These are phyloP conservation scores for Sporothrix dimorphospora DNA, from an alignment of 2,329 filamentous ascomycete species.

Conservation along the genomic window DNA sequence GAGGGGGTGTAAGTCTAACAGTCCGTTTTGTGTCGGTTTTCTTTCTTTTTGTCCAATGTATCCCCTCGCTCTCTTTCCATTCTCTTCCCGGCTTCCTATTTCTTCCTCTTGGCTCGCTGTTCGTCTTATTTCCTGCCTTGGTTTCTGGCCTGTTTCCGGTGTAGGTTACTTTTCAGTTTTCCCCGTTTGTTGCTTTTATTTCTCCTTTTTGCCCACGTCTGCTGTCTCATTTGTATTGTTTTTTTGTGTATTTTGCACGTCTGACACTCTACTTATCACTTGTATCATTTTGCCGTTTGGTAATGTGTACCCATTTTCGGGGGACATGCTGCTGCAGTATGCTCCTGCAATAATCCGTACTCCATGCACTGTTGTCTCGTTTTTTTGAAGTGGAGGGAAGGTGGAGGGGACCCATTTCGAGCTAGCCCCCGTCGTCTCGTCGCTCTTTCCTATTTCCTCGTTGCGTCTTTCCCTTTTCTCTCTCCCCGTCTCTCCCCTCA, in stretches of 20 bases:
- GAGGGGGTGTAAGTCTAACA: conserved; percentile 15
- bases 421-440: not conserved
- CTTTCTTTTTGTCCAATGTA: not conserved
- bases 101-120: not conserved
- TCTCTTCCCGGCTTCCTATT: not conserved
- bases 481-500: not conserved
- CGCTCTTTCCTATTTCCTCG: not conserved
- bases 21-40: not conserved
- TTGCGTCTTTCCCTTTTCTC: not conserved
- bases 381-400: conserved; percentile 9
- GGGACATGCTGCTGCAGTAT: not conserved
- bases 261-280: not conserved
- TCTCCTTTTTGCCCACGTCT: not conserved
- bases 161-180: not conserved
- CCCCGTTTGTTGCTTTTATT: not conserved
- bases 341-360: not conserved
- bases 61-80: not conserved
- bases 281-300: not conserved
- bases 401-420: conserved; percentile 15
- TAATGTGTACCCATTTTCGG: not conserved
- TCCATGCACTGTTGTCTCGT: not conserved
- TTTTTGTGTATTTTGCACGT: not conserved
- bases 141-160: not conserved
- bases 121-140: conserved; percentile 14
- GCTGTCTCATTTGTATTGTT: not conserved